Percentiles rank a stretch among this genome's conserved stretches.
Evolutionary conservation across 805 yeast species (phyloP).

Genomic region (Candida khao-thaluensis): DNA sequence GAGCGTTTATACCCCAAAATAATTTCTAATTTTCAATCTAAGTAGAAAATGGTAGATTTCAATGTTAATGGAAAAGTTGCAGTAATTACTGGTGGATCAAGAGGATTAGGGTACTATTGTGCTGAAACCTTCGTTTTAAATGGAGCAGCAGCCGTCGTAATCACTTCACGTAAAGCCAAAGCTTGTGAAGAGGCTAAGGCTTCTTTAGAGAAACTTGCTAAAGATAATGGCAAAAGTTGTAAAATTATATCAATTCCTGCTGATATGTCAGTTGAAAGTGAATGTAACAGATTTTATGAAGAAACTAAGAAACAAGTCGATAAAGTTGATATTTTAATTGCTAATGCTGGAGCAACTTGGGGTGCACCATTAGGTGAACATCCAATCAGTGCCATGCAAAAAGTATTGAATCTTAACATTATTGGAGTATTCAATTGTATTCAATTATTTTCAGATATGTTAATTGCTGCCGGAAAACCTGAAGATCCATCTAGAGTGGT

Average conservation of each 20-base stretch:
- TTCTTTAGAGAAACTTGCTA: conserved; percentile 36
- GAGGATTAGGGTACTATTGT: conserved; percentile 70
- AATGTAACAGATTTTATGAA: conserved; percentile 44
- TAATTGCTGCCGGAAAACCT: conserved; percentile 49
- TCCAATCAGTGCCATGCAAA: conserved; percentile 58
- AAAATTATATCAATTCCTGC: conserved; percentile 50
- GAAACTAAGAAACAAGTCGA: conserved; percentile 40
- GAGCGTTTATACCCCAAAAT: too few species aligned
- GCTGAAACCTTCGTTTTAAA: conserved; percentile 61
- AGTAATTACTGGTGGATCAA: conserved; percentile 69
- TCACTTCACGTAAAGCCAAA: conserved; percentile 60
- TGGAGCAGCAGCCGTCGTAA: conserved; percentile 61
- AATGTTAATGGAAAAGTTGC: conserved; percentile 62
- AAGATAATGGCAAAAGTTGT: conserved; percentile 30
- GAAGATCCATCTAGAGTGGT: conserved; percentile 65
- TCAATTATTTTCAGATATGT: conserved; percentile 58
- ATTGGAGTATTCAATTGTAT: conserved; percentile 67
- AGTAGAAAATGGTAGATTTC: conserved; percentile 38
- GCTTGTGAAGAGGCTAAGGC: conserved; percentile 60
- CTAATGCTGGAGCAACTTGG: conserved; percentile 83
- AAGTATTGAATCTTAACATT: conserved; percentile 62
- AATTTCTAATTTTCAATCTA: too few species aligned
- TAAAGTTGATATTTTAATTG: conserved; percentile 61
- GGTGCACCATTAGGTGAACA: conserved; percentile 63
- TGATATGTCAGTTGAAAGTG: conserved; percentile 52